Conservation (phyloP, 345 rosid species). For the Camelina hispida region DNA sequence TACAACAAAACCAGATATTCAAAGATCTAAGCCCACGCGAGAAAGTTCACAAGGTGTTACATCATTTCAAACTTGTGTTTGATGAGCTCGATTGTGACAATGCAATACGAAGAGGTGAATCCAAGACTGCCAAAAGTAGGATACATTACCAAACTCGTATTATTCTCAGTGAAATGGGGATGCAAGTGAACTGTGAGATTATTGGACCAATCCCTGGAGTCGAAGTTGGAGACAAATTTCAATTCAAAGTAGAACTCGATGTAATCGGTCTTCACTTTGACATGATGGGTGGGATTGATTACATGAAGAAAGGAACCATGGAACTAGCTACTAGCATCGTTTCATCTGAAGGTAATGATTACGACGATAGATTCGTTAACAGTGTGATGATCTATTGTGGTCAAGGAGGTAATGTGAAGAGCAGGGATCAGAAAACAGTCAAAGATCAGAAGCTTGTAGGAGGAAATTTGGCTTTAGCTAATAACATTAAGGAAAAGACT, state of each 20-base stretch:
- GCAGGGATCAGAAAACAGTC: conserved; percentile 48
- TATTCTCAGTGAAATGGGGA: conserved; percentile 5
- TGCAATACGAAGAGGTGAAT: background rate
- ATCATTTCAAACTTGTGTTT: conserved; percentile 2
- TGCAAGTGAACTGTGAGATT: conserved; percentile 48
- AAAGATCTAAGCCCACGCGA: conserved; percentile 17
- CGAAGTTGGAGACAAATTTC: conserved; percentile 83
- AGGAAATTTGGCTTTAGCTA: conserved; percentile 77
- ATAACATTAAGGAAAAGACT: conserved; percentile 52
- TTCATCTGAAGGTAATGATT: conserved; percentile 72
- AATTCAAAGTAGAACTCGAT: conserved; percentile 68
- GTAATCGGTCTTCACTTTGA: conserved; percentile 80
- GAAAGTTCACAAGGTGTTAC: background rate
- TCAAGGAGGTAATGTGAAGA: conserved; percentile 60
- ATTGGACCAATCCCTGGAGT: conserved; percentile 87
- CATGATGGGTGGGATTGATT: conserved; percentile 78
- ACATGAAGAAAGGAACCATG: conserved; percentile 46
- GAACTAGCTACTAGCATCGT: conserved; percentile 76
- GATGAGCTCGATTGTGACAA: background rate
- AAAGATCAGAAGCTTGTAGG: conserved; percentile 80
- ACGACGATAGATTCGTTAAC: conserved; percentile 50
- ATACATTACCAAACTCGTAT: background rate
- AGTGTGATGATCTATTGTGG: conserved; percentile 76
- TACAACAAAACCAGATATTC: background rate
- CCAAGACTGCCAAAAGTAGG: background rate